These are phyloP conservation scores for Cercis canadensis DNA, from an alignment of 306 rosid genomes.

Conservation along the genomic window DNA sequence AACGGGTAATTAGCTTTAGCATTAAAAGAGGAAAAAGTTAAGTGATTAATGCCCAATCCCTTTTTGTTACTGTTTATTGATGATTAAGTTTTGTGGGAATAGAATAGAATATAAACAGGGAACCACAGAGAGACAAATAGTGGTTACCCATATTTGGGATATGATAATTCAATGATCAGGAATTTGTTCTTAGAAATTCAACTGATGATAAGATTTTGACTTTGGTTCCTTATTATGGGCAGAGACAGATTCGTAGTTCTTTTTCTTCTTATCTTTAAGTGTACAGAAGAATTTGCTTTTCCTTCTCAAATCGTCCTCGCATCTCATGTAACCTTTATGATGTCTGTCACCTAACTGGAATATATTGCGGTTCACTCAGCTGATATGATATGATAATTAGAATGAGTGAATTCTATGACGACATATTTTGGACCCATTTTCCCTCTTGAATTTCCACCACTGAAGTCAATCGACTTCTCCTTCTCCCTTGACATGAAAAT, in stretches of 20 bases:
- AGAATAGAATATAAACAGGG: constrained; percentile 40
- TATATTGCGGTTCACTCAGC: too few relatives aligned
- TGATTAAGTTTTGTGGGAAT: constrained; percentile 12
- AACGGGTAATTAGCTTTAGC: too few relatives aligned
- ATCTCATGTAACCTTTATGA: not conserved
- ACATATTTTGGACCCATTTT: too few relatives aligned
- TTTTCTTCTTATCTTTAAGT: not conserved
- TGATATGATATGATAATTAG: too few relatives aligned
- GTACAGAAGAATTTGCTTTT: constrained; percentile 9
- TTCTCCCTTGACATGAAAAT: too few relatives aligned
- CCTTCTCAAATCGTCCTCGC: not conserved
- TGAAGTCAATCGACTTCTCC: too few relatives aligned
- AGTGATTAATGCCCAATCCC: too few relatives aligned
- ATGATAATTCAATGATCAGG: constrained; percentile 16
- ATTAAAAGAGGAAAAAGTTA: too few relatives aligned
- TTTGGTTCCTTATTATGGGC: too few relatives aligned
- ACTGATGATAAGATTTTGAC: constrained; percentile 26
- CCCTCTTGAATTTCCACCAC: not conserved
- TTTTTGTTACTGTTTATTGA: not conserved
- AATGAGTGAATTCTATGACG: too few relatives aligned
- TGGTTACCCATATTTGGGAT: constrained; percentile 17
- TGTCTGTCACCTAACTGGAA: too few relatives aligned
- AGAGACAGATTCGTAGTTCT: not conserved
- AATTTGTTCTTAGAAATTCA: constrained; percentile 26
- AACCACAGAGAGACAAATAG: not conserved